Percentiles rank a stretch among this genome's conserved stretches.
These are phyloP conservation scores for Penicillium sp. DNA, from an alignment of 2,329 filamentous ascomycete species.

Conservation along the genomic window DNA sequence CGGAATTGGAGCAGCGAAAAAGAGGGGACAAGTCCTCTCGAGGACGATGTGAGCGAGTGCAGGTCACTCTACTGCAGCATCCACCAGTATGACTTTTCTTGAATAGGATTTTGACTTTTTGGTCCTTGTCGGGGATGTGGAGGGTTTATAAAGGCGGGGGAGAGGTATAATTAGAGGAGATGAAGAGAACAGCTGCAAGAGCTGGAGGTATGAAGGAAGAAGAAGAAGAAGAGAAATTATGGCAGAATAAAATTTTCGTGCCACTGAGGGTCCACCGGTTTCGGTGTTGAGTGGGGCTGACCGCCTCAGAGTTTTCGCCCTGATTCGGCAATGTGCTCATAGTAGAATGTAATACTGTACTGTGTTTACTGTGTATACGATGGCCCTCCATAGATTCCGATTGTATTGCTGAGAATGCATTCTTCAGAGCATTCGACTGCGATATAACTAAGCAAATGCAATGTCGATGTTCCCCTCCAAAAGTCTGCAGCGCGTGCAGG, in stretches of 20 bases:
- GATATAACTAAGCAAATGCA: neutral
- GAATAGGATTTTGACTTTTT: neutral
- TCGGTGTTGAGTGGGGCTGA: slow-evolving; percentile 6
- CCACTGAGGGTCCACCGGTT: slow-evolving; percentile 14
- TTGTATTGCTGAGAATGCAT: neutral
- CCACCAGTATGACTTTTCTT: slow-evolving; percentile 17
- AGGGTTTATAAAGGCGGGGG: slow-evolving; percentile 3
- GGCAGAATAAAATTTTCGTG: slow-evolving; percentile 21
- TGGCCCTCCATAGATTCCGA: neutral
- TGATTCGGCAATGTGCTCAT: neutral
- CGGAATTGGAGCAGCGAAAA: slow-evolving; percentile 18
- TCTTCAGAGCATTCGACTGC: neutral
- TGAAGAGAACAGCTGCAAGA: slow-evolving; percentile 18
- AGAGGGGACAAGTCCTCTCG: slow-evolving; percentile 36
- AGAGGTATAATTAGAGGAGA: neutral
- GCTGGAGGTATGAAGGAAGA: slow-evolving; percentile 18
- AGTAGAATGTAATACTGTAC: neutral
- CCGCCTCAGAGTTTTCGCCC: slow-evolving; percentile 18
- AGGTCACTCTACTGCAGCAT: slow-evolving; percentile 39
- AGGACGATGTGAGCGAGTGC: slow-evolving; percentile 30
- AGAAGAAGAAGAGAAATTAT: slow-evolving; percentile 6
- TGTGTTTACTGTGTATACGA: neutral
- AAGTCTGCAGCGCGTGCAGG: slow-evolving; percentile 8
- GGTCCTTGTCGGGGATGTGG: neutral
- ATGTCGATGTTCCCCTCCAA: neutral